Conservation (phyloP, 2,329 filamentous ascomycete species). For the Bipolaris gigantea region DNA sequence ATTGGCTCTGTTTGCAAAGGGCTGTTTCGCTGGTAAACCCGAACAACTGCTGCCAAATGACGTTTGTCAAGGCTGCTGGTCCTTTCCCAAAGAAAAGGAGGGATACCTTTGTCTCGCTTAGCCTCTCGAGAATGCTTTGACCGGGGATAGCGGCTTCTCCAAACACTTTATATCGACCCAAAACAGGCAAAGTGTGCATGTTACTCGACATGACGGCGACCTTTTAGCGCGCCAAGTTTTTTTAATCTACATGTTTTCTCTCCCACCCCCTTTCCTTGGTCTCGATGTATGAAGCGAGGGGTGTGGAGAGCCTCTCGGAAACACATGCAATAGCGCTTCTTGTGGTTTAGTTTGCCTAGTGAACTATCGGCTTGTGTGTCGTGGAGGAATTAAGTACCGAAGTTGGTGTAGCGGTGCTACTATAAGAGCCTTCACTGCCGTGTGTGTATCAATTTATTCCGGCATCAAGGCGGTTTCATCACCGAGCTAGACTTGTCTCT, state of each 20-base stretch:
- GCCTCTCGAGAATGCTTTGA: neutral
- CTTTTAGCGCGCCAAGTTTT: constrained; percentile 33
- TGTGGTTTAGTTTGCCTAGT: neutral
- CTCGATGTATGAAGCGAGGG: no score
- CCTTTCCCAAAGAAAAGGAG: no score
- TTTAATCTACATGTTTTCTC: constrained; percentile 32
- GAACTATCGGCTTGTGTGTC: neutral
- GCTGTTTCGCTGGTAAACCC: neutral
- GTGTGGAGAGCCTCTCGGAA: no score
- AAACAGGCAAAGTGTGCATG: constrained; percentile 6
- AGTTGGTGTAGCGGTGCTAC: constrained; percentile 6
- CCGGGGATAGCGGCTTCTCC: constrained; percentile 2
- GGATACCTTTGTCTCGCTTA: neutral
- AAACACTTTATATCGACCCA: constrained; percentile 8
- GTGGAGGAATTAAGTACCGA: constrained; percentile 21
- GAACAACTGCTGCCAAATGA: neutral
- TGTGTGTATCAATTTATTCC: constrained; percentile 21
- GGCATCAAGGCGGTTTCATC: constrained; percentile 17
- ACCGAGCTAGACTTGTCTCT: constrained; percentile 16
- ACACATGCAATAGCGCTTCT: no score
- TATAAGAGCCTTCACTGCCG: constrained; percentile 20
- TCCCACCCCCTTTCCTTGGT: no score
- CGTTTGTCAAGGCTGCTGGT: neutral
- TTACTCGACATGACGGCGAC: constrained; percentile 11
- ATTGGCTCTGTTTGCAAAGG: neutral